Evolutionary conservation across 2,329 filamentous ascomycete species (phyloP).

Genomic region (Nothophaeocryptopus gaeumannii): DNA sequence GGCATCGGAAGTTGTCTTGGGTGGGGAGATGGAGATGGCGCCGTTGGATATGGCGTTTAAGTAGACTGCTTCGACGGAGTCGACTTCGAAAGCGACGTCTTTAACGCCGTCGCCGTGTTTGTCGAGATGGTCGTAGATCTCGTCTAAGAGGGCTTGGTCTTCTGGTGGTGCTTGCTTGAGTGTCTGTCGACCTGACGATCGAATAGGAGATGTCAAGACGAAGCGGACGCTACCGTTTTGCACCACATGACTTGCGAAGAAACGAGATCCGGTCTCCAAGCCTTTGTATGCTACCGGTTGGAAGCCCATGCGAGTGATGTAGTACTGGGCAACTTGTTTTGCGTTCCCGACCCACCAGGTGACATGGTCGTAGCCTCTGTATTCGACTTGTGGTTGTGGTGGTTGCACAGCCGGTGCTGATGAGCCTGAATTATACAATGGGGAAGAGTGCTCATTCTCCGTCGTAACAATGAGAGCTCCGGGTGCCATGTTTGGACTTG

Average conservation of each 20-base stretch:
- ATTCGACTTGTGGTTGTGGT: constrained; percentile 36
- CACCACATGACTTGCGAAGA: constrained; percentile 79
- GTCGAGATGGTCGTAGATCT: constrained; percentile 80
- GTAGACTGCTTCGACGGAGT: constrained; percentile 80
- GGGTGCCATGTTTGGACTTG: constrained; percentile 36
- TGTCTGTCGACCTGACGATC: constrained; percentile 40
- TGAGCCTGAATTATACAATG: constrained; percentile 21
- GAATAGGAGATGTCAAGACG: constrained; percentile 77
- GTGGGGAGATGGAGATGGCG: constrained; percentile 61
- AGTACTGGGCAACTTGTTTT: constrained; percentile 89
- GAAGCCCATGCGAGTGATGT: constrained; percentile 85
- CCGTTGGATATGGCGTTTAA: constrained; percentile 65
- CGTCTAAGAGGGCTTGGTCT: constrained; percentile 64
- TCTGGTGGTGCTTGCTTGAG: constrained; percentile 39
- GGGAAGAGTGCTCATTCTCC: constrained; percentile 28
- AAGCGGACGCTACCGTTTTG: constrained; percentile 74
- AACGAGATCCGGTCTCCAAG: constrained; percentile 80
- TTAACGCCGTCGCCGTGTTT: constrained; percentile 91
- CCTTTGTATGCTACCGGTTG: constrained; percentile 77
- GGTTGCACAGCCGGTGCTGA: constrained; percentile 13
- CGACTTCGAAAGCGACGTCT: constrained; percentile 92
- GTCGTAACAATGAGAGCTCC: constrained; percentile 34
- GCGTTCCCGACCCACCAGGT: constrained; percentile 97
- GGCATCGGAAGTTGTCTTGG: constrained; percentile 53
- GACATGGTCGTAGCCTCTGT: constrained; percentile 86